Conservation (phyloP, 2,329 filamentous ascomycete species). For the Rhynchosporium graminicola region DNA sequence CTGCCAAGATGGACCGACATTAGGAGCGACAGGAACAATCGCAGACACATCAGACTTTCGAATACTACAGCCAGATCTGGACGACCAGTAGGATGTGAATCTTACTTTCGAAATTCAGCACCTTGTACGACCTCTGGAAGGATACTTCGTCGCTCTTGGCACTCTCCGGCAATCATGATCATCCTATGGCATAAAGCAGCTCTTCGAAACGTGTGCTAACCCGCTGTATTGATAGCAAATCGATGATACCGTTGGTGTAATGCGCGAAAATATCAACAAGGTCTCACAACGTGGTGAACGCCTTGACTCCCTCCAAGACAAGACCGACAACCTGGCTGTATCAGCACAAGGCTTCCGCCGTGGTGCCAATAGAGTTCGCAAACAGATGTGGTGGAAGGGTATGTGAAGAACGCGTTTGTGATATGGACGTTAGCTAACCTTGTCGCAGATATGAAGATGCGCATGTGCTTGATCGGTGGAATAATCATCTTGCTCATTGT, state of each 20-base stretch:
- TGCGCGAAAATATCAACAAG: conserved; percentile 98
- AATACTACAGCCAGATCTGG: too few relatives aligned
- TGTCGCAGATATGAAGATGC: conserved; percentile 91
- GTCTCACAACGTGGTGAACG: conserved; percentile 90
- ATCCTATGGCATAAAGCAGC: not conserved
- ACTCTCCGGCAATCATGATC: not conserved
- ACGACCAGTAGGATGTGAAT: not conserved
- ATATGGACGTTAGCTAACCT: conserved; percentile 20
- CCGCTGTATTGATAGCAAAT: conserved; percentile 71
- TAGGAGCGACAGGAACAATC: not conserved
- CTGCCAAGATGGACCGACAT: not conserved
- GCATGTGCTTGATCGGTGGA: conserved; percentile 89
- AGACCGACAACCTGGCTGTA: conserved; percentile 90
- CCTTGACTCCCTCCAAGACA: conserved; percentile 85
- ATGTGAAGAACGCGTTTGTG: not conserved
- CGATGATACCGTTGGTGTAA: conserved; percentile 89
- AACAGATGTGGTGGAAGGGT: conserved; percentile 98
- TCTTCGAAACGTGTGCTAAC: conserved; percentile 29
- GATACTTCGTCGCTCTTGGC: conserved; percentile 15
- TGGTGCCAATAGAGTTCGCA: conserved; percentile 92
- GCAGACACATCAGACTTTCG: not conserved
- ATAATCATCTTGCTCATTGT: conserved; percentile 89
- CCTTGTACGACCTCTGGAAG: not conserved
- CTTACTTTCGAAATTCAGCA: not conserved
- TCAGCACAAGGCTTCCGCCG: conserved; percentile 95